Base-by-base conservation (phyloP, 257 asterid species). In the Ehretia macrophylla region DNA sequence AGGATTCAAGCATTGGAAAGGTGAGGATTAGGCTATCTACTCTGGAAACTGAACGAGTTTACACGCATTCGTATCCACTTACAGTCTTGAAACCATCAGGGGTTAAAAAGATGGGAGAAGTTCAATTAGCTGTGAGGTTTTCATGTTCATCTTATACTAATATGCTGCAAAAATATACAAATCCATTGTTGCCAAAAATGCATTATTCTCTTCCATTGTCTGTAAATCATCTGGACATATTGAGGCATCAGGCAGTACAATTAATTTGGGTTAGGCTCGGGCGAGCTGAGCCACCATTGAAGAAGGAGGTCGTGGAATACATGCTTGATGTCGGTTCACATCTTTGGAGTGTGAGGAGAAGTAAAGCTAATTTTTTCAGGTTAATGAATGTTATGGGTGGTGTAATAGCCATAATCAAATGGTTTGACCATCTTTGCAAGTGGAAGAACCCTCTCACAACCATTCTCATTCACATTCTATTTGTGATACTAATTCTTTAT, bases 361-460 rank as follows among this genome's bases (percentile, higher is more conserved):
- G 91, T 0, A 85, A 88, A 60, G 97, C 97, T 0, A 88, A 88
- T 46, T 85, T 88, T 13, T 62, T 64, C 48, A 57, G 97, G 44
- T 54, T 85, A 56, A 70, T 73, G 73, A 67, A 68, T 32, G 63
- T 88, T 57, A 39, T 85, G 74, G 65, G 77, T 62, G 93, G 93
- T 0, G 56, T 68, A 18, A 11, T 62, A 9, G 73, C 71, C 0
- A 40, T 83, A 4, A 85, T 68, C 1, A 85, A 71, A 60, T 88
- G 97, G 97, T 83, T 88, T 42, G 76, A 85, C 64, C 87, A 85
- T 55, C 68, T 88, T 10, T 76, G 97, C 75, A 68, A 78, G 0
- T 88, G 97, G 97, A 85, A 77, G 45, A 88, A 88, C 61, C 97
- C 97, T 1, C n/a, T 88, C 0, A 88, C 97, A 0, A 85, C 97